Evolutionary conservation across 2,329 filamentous ascomycete genomes (phyloP).

Genomic region (Neofusicoccum umdonicola): DNA sequence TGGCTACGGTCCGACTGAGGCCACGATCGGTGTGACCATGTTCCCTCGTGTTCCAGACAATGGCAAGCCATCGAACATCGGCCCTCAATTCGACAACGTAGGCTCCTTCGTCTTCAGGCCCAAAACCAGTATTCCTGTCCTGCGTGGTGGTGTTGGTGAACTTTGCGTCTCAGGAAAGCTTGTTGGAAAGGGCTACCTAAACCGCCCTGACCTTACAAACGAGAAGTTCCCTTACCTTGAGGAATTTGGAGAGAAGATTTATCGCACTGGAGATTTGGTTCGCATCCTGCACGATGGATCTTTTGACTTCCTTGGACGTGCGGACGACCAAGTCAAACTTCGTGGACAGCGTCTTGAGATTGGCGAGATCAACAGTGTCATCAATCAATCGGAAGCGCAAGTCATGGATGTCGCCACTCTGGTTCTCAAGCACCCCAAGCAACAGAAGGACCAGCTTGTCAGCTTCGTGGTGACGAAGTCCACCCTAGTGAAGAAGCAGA

Average conservation of each 20-base stretch:
- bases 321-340: conserved; percentile 89
- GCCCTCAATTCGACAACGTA: conserved; percentile 81
- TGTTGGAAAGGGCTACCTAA: conserved; percentile 86
- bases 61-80: conserved; percentile 85
- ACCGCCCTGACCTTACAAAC: conserved; percentile 70
- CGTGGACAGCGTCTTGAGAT: conserved; percentile 86
- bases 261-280: conserved; percentile 86
- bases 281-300: conserved; percentile 75
- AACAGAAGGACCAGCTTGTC: conserved; percentile 79
- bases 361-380: conserved; percentile 84
- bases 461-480: conserved; percentile 59
- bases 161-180: conserved; percentile 84
- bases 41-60: conserved; percentile 75
- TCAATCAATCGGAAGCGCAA: conserved; percentile 58
- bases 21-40: conserved; percentile 90
- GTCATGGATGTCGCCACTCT: conserved; percentile 73
- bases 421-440: conserved; percentile 67
- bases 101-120: conserved; percentile 75
- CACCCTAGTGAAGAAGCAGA: conserved; percentile 19
- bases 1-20: conserved; percentile 85
- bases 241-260: conserved; percentile 54
- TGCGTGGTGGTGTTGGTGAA: conserved; percentile 79
- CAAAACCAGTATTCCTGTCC: conserved; percentile 66
- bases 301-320: conserved; percentile 83
- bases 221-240: conserved; percentile 71